A percentile compares a stretch with the other conserved stretches of the same genome.
These are phyloP conservation scores for Penicillium sp. DNA, from an alignment of 2,329 filamentous ascomycete species.

Conservation along the genomic window DNA sequence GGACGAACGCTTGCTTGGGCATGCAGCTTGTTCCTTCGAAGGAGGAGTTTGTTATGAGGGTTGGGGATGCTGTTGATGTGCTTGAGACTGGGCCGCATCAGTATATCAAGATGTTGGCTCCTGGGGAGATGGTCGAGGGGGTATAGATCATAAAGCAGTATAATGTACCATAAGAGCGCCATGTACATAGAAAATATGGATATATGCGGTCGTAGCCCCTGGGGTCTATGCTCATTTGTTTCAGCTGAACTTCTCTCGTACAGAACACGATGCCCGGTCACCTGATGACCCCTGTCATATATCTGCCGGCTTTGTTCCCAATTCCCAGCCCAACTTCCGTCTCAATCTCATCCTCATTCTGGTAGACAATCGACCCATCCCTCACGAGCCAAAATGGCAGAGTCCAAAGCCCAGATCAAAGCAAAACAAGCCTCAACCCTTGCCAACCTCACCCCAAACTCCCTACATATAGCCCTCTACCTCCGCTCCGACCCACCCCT, in stretches of 20 bases:
- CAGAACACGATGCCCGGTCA: too few species aligned
- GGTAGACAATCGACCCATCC: background rate
- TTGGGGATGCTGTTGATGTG: constrained; percentile 41
- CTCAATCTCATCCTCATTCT: too few species aligned
- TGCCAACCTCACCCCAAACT: background rate
- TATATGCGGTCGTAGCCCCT: too few species aligned
- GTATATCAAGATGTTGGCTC: constrained; percentile 43
- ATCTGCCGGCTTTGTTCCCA: background rate
- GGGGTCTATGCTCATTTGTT: too few species aligned
- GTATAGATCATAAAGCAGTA: constrained; percentile 14
- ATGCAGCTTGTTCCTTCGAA: constrained; percentile 49
- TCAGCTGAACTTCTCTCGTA: too few species aligned
- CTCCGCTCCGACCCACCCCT: constrained; percentile 5
- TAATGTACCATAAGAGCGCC: background rate
- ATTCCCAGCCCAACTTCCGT: background rate
- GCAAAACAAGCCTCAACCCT: constrained; percentile 1
- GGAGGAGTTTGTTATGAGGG: constrained; percentile 34
- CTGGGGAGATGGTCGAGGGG: constrained; percentile 32
- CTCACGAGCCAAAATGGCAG: background rate
- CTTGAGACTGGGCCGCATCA: constrained; percentile 43
- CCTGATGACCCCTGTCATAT: too few species aligned
- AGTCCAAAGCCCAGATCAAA: background rate
- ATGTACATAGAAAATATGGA: too few species aligned
- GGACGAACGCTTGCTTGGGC: constrained; percentile 49
- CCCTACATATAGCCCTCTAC: constrained; percentile 4